Evolutionary conservation across 305 asterid genomes (phyloP).

Genomic region (Solanum hybrid): DNA sequence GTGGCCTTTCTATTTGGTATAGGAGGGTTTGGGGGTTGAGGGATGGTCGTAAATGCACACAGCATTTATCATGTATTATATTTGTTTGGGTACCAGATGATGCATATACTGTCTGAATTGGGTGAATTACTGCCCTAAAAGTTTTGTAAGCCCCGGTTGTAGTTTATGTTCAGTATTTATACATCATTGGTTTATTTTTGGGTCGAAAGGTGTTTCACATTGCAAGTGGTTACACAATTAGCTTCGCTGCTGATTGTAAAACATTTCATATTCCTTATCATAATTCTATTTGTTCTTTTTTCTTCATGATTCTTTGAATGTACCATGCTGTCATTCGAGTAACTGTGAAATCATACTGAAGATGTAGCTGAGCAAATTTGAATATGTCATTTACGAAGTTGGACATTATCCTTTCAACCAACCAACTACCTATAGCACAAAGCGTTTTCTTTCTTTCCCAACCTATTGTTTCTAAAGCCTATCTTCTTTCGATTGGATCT

Average conservation of each 20-base stretch:
- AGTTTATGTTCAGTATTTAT: slow-evolving; percentile 7
- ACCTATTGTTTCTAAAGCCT: neutral
- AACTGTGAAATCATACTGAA: neutral
- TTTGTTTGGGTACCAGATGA: neutral
- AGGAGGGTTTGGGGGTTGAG: slow-evolving; percentile 9
- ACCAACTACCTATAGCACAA: neutral
- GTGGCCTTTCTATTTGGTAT: slow-evolving; percentile 15
- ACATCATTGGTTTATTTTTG: slow-evolving; percentile 16
- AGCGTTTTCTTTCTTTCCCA: neutral
- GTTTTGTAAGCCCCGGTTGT: slow-evolving; percentile 27
- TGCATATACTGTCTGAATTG: slow-evolving; percentile 12
- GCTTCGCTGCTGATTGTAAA: slow-evolving; percentile 16
- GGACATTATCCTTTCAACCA: neutral
- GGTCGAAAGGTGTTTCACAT: slow-evolving; percentile 17
- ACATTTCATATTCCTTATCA: neutral
- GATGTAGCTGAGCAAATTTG: neutral
- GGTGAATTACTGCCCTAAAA: slow-evolving; percentile 18
- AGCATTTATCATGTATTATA: slow-evolving; percentile 16
- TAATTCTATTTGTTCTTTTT: neutral
- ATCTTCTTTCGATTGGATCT: neutral
- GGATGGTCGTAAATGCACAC: slow-evolving; percentile 16
- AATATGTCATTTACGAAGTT: neutral
- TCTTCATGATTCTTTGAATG: neutral
- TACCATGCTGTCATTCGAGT: neutral
- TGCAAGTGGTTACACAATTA: slow-evolving; percentile 7